These are phyloP conservation scores for Nicotiana sylvestris DNA, from an alignment of 257 asterid species.

Conservation along the genomic window DNA sequence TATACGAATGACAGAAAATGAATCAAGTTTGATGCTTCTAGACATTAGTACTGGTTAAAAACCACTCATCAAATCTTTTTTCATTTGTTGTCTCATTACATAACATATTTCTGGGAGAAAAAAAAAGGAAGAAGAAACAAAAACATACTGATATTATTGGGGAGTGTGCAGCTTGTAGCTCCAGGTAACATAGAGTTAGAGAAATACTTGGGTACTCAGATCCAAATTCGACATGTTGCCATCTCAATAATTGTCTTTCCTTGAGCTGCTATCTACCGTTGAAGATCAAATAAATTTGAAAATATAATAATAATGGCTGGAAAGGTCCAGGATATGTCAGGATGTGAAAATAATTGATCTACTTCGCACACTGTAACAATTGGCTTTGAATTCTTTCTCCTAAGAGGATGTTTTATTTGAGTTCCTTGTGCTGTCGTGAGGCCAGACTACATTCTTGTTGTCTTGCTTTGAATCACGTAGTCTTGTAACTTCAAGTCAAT, in stretches of 20 bases:
- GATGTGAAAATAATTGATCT: neutral
- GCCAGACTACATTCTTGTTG: neutral
- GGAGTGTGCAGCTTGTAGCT: neutral
- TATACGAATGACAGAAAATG: neutral
- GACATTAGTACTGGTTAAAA: neutral
- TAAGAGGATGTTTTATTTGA: neutral
- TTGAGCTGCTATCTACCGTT: neutral
- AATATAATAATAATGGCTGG: neutral
- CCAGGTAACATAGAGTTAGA: neutral
- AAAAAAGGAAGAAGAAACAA: neutral
- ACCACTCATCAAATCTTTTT: neutral
- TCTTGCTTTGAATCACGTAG: neutral
- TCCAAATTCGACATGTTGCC: neutral
- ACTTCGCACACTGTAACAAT: neutral
- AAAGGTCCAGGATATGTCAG: neutral
- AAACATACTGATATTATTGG: neutral
- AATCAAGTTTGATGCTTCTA: neutral
- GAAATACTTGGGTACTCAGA: neutral
- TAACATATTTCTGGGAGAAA: neutral
- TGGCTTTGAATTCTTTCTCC: conserved; percentile 2
- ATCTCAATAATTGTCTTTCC: neutral
- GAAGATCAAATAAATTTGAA: neutral
- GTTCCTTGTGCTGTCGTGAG: neutral
- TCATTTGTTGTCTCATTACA: neutral
- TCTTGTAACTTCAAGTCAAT: neutral